These are phyloP conservation scores for Daldinia grandis DNA, from an alignment of 495 filamentous ascomycete genomes.

Conservation along the genomic window DNA sequence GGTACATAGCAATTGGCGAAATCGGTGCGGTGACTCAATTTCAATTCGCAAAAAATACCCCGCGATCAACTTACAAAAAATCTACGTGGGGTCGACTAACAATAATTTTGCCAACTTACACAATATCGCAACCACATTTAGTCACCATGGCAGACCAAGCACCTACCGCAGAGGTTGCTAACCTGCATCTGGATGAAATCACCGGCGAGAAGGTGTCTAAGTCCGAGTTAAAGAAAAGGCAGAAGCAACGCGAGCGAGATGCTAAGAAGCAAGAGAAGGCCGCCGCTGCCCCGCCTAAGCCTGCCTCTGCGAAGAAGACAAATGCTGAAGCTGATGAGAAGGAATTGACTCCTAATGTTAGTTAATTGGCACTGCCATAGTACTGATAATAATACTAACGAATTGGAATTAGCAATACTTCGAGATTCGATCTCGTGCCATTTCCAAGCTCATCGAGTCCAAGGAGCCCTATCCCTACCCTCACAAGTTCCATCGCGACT, in stretches of 20 bases:
- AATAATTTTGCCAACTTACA: background rate
- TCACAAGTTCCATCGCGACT: conserved; percentile 93
- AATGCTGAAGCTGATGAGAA: conserved; percentile 74
- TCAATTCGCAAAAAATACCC: conserved; percentile 34
- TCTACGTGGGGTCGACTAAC: conserved; percentile 4
- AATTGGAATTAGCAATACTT: conserved; percentile 81
- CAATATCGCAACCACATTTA: background rate
- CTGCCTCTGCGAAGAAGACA: conserved; percentile 68
- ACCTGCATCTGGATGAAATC: conserved; percentile 82
- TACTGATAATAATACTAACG: conserved; percentile 34
- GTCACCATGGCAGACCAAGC: conserved; percentile 31
- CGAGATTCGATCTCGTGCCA: conserved; percentile 85
- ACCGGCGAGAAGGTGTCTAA: conserved; percentile 88
- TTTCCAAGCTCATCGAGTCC: conserved; percentile 85
- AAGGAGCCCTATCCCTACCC: conserved; percentile 91
- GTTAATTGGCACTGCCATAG: conserved; percentile 50
- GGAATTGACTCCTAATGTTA: conserved; percentile 85
- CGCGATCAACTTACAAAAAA: conserved; percentile 30
- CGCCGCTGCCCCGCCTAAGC: conserved; percentile 73
- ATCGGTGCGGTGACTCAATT: conserved; percentile 28
- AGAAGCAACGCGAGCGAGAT: conserved; percentile 88
- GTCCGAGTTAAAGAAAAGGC: conserved; percentile 92
- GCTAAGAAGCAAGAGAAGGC: conserved; percentile 88
- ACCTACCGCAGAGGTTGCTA: conserved; percentile 66
- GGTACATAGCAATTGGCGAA: conserved; percentile 20